These are phyloP conservation scores for Candida verbasci DNA, from an alignment of 805 yeast genomes.

Conservation along the genomic window DNA sequence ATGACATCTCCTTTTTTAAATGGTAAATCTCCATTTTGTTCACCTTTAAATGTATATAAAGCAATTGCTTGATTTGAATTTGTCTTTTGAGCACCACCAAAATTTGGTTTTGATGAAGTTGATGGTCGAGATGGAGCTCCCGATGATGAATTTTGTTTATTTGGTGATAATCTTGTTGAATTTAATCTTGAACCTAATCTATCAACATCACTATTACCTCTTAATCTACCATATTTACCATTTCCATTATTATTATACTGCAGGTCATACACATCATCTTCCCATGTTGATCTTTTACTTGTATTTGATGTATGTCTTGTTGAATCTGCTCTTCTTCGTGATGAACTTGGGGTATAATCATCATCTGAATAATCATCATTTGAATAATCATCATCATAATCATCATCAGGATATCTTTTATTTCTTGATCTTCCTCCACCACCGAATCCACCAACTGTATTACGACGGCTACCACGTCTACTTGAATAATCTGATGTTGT, in stretches of 20 bases:
- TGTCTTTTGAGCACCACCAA: slow-evolving; percentile 31
- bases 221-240: slow-evolving; percentile 19
- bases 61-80: slow-evolving; percentile 82
- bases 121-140: slow-evolving; percentile 35
- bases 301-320: slow-evolving; percentile 17
- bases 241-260: slow-evolving; percentile 23
- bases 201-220: slow-evolving; percentile 30
- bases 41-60: slow-evolving; percentile 82
- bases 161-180: slow-evolving; percentile 21
- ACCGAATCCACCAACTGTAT: slow-evolving; percentile 8
- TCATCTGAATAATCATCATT: slow-evolving; percentile 29
- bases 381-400: slow-evolving; percentile 20
- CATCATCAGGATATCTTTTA: slow-evolving; percentile 25
- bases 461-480: slow-evolving; percentile 17
- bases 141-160: slow-evolving; percentile 4
- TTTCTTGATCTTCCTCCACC: slow-evolving; percentile 12
- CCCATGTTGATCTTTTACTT: slow-evolving; percentile 57
- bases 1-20: slow-evolving; percentile 94
- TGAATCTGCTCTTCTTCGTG: slow-evolving; percentile 13
- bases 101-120: slow-evolving; percentile 35
- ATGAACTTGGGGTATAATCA: slow-evolving; percentile 26
- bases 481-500: slow-evolving; percentile 41
- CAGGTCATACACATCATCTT: slow-evolving; percentile 76
- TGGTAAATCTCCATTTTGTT: slow-evolving; percentile 87
- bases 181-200: slow-evolving; percentile 30